phyloP scores from a whole-genome alignment of 2,329 filamentous ascomycete genomes.

The Penicillium sp. region DNA sequence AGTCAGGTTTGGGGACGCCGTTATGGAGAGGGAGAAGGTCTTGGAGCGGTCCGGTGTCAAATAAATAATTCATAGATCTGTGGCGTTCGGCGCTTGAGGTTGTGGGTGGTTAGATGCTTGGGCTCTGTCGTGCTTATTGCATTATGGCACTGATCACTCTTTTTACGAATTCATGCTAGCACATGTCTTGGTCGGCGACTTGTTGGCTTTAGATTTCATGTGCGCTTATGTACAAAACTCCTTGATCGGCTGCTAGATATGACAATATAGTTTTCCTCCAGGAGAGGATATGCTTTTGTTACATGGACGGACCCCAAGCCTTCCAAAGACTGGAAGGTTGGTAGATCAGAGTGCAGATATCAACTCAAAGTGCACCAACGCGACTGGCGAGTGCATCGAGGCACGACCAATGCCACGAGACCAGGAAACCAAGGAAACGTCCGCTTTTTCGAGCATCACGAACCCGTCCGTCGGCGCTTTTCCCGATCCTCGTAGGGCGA shows the following conservation, averaged over 20 bases:
- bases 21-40: conserved; percentile 86
- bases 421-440: conserved; percentile 9
- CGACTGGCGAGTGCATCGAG: too few species aligned
- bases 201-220: neutral
- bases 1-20: conserved; percentile 87
- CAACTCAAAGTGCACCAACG: neutral
- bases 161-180: conserved; percentile 12
- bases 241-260: conserved; percentile 6
- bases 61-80: conserved; percentile 24
- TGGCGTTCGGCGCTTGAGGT: neutral
- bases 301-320: conserved; percentile 1
- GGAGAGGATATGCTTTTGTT: conserved; percentile 17
- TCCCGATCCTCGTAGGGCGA: conserved; percentile 46
- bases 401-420: conserved; percentile 19
- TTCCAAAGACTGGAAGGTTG: conserved; percentile 2
- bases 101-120: neutral
- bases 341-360: conserved; percentile 20
- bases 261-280: conserved; percentile 17
- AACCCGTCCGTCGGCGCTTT: conserved; percentile 42
- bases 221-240: conserved; percentile 13
- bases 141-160: neutral
- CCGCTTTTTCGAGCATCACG: conserved; percentile 13
- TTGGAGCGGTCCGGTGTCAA: conserved; percentile 62
- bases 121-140: neutral
- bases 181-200: neutral